Evolutionary conservation across 2,329 filamentous ascomycete species (phyloP), one percentile per base, ranked within the genome.

Genomic region (Arthroderma sp.): DNA sequence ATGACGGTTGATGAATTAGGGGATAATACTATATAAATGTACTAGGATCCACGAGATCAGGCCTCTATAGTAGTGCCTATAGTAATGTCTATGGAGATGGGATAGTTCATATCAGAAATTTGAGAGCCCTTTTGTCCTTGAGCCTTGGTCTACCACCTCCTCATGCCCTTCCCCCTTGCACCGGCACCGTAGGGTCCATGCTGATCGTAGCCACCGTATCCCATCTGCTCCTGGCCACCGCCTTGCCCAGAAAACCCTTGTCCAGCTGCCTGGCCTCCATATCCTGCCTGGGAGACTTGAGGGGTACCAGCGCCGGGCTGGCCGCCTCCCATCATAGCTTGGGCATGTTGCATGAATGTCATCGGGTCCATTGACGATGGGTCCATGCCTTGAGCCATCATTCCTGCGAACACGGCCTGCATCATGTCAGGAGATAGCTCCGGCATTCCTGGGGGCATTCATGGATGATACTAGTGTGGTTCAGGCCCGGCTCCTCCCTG

Each of bases 321-420:
- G 5, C 67, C 68, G 4, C 67, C 68, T 33, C 70, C 69, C 72
- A 77, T 76, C 71, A 78, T 77, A 25, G 73, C 71, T 66, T 79
- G 74, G 55, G 77, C 74, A 66, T 76, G 73, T 61, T 76, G 75
- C 76, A 80, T 79, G 61, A 81, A 79, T 21, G 74, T 70, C 64
- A 74, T 73, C 4, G 79, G 78, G 62, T 80, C 77, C 73, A 81
- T 77, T 52, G 76, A 71, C 6, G 72, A 72, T 1, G 78, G 77
- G 62, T 80, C 77, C 57, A 80, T 70, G 7, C 79, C 79, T 58
- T 78, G 75, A 41, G 75, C 69, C 69, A 78, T 77, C 73, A 81
- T 79, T 62, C 75, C 73, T 31, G 75, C 71, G 60, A 81, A 73
- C 76, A 83, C 81, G 60, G 77, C 75, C 69, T 81, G 77, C 77